A percentile compares a stretch with the other conserved stretches of the same genome.
Evolutionary conservation across 768 basidiomycete species (phyloP).

Genomic region (Gloeophyllum trabeum): DNA sequence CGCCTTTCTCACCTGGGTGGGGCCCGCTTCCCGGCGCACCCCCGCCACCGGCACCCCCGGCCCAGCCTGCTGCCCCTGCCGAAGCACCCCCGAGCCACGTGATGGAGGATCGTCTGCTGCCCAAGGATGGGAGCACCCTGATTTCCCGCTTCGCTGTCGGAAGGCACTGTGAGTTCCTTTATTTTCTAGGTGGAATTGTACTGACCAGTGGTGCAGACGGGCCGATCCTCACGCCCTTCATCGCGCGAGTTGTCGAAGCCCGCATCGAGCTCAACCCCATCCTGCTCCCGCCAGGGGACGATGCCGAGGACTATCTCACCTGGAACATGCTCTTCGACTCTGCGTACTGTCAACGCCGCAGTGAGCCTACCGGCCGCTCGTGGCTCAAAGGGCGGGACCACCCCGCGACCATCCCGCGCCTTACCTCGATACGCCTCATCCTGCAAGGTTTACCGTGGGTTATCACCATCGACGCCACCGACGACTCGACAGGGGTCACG

Average conservation of each 20-base stretch:
- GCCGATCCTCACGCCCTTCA: constrained; percentile 56
- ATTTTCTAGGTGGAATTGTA: constrained; percentile 5
- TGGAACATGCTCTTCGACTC: constrained; percentile 71
- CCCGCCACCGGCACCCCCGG: constrained; percentile 10
- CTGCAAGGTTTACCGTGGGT: constrained; percentile 45
- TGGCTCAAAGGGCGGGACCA: constrained; percentile 57
- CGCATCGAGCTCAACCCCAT: constrained; percentile 48
- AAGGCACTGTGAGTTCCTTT: constrained; percentile 24
- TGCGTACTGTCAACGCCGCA: constrained; percentile 47
- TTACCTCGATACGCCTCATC: constrained; percentile 39
- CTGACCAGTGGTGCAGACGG: constrained; percentile 31
- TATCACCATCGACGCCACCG: constrained; percentile 33
- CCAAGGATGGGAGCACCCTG: constrained; percentile 18
- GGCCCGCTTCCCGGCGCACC: constrained; percentile 8
- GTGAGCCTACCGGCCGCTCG: constrained; percentile 45
- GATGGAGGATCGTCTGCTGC: constrained; percentile 11
- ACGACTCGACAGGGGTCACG: constrained; percentile 42
- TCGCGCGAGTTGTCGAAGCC: constrained; percentile 37
- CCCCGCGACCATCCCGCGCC: constrained; percentile 57
- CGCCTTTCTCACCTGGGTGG: constrained; percentile 10
- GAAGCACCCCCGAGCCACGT: too few species aligned
- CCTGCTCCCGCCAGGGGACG: constrained; percentile 29
- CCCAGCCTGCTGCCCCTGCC: constrained; percentile 12
- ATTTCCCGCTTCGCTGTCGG: constrained; percentile 28
- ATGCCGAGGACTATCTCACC: constrained; percentile 33